Evolutionary conservation across 148 eudicot species (phyloP).

Genomic region (Silene uniflora): DNA sequence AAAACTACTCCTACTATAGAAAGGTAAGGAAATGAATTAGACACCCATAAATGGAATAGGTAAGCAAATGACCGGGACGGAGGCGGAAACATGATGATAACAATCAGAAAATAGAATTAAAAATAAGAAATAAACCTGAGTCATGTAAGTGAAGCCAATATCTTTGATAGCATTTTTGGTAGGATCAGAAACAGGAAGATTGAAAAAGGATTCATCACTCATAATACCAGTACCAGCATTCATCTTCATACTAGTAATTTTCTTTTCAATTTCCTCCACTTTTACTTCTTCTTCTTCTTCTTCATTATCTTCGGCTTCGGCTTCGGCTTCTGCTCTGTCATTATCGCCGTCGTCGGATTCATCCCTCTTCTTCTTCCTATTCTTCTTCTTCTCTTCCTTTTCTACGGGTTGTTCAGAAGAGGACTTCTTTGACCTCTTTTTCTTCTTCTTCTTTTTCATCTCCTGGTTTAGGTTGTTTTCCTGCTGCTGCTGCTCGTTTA

Average conservation of each 20-base stretch:
- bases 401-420: not conserved
- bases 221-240: too few species aligned
- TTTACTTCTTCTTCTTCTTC: slow-evolving; percentile 2
- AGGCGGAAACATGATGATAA: too few species aligned
- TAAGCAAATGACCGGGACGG: too few species aligned
- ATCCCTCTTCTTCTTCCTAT: slow-evolving; percentile 24
- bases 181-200: not conserved
- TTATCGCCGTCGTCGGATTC: slow-evolving; percentile 16
- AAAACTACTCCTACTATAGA: too few species aligned
- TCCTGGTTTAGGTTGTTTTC: slow-evolving; percentile 9
- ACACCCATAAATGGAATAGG: too few species aligned
- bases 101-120: too few species aligned
- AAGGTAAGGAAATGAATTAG: too few species aligned
- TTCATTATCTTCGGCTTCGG: slow-evolving; percentile 3
- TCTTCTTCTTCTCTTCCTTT: not conserved
- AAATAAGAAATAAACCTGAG: slow-evolving; percentile 67
- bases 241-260: too few species aligned
- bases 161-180: slow-evolving; percentile 52
- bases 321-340: not conserved
- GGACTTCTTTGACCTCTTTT: not conserved
- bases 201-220: too few species aligned
- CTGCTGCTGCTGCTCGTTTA: slow-evolving; percentile 1
- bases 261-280: slow-evolving; percentile 13
- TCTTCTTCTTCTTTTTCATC: slow-evolving; percentile 8
- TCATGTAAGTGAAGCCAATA: slow-evolving; percentile 59